These are phyloP conservation scores for Penicillium capsulatum DNA, from an alignment of 2,329 filamentous ascomycete species.

Conservation along the genomic window DNA sequence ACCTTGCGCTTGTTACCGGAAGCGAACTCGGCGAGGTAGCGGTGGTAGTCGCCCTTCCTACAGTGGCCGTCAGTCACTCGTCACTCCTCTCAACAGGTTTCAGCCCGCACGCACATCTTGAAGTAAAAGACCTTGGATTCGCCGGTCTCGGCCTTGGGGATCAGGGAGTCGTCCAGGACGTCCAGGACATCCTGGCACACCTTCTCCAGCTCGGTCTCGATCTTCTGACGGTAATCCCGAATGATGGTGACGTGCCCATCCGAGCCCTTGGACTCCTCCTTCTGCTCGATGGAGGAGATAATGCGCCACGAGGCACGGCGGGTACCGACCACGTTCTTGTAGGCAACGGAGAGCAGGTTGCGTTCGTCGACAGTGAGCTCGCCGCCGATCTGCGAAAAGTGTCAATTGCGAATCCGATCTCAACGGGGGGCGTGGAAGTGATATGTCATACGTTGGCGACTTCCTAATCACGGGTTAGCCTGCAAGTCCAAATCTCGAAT, in stretches of 20 bases:
- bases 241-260: slow-evolving; percentile 93
- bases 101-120: slow-evolving; percentile 71
- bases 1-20: slow-evolving; percentile 92
- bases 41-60: slow-evolving; percentile 99
- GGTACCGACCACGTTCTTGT: slow-evolving; percentile 99
- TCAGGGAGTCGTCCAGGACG: slow-evolving; percentile 86
- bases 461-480: slow-evolving; percentile 57
- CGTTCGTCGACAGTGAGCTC: slow-evolving; percentile 67
- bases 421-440: slow-evolving; percentile 8
- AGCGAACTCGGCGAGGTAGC: slow-evolving; percentile 96
- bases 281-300: slow-evolving; percentile 99
- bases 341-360: slow-evolving; percentile 96
- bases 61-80: slow-evolving; percentile 63
- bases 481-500: slow-evolving; percentile 12
- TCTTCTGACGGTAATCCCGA: slow-evolving; percentile 97
- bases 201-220: slow-evolving; percentile 93
- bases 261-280: slow-evolving; percentile 98
- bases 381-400: slow-evolving; percentile 53
- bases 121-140: slow-evolving; percentile 99
- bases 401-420: slow-evolving; percentile 18
- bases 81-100: slow-evolving; percentile 57
- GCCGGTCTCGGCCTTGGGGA: slow-evolving; percentile 91
- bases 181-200: slow-evolving; percentile 97
- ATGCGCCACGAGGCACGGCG: slow-evolving; percentile 98
- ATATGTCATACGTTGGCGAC: slow-evolving; percentile 72